Percentiles rank a stretch among this genome's conserved stretches.
Evolutionary conservation across 2,329 filamentous ascomycete genomes (phyloP).

Genomic region (Emydomyces testavorans): DNA sequence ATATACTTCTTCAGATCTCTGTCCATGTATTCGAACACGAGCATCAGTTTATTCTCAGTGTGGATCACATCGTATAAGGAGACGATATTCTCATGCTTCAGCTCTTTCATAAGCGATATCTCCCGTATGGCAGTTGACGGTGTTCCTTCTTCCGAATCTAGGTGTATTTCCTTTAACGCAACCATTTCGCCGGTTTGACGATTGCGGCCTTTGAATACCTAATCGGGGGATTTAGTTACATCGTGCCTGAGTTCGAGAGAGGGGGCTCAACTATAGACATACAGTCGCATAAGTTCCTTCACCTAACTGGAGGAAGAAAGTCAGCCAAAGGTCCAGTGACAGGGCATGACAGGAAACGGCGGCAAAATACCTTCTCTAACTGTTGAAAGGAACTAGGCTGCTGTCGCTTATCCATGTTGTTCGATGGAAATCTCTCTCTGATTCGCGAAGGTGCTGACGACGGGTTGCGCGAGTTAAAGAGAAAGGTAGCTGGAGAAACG

Average conservation of each 20-base stretch:
- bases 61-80: constrained; percentile 97
- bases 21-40: constrained; percentile 98
- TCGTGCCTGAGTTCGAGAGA: background rate
- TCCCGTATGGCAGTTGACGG: constrained; percentile 95
- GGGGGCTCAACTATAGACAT: constrained; percentile 26
- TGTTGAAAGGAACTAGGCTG: constrained; percentile 98
- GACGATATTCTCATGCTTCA: constrained; percentile 98
- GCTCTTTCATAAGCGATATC: constrained; percentile 97
- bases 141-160: constrained; percentile 95
- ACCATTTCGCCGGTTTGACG: constrained; percentile 93
- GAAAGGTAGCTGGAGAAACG: constrained; percentile 30
- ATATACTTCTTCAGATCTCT: constrained; percentile 98
- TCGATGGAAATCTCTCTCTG: constrained; percentile 3
- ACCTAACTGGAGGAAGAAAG: constrained; percentile 51
- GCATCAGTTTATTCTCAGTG: constrained; percentile 99
- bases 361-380: constrained; percentile 60
- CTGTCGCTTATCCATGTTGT: constrained; percentile 72
- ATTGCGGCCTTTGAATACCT: constrained; percentile 98
- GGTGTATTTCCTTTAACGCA: constrained; percentile 94
- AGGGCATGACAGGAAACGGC: constrained; percentile 1
- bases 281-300: constrained; percentile 98
- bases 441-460: constrained; percentile 13
- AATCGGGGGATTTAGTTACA: constrained; percentile 9
- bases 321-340: background rate
- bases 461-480: constrained; percentile 22